Evolutionary conservation across 179 eudicot species (phyloP), one percentile per base, ranked within the genome.

Genomic region (Silene vulgaris): DNA sequence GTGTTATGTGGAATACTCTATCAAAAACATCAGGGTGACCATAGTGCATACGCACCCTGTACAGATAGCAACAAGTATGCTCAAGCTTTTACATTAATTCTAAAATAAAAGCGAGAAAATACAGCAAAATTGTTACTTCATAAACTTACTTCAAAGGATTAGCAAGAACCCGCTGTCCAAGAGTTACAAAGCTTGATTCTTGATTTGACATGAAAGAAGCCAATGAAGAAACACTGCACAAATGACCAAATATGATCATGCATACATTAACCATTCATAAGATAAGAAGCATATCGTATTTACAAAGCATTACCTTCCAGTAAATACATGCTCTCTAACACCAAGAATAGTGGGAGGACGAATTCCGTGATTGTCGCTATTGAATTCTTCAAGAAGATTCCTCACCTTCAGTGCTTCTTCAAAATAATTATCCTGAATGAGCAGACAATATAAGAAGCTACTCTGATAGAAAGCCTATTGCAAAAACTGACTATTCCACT

Each of bases 11-110:
- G 84, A 96, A 96, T 76, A 96, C 90, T 86, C 99, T 84, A 82
- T 96, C 99, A 82, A 96, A 96, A 71, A 96, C 96, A 88, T 96
- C 99, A 3, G 99, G 99, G 85, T 96, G 99, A 57, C 99, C 99
- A 88, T 96, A 96, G 83, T 96, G 99, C 99, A 96, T 93, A 61
- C 99, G 98, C 28, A 93, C 96, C 92, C 99, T 96, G 85, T 56
- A 72, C 16, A 74, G 2, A 78, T 23, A 63, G 40, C 40, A 35
- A 52, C 65, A 8, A 19, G 54, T 59, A 52, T 67, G 43, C 54
- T 30, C 7, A 16, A 26, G 45, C 8, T 28, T 45, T 48, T 40
- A 37, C 40, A 8, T 35, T 8, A 57, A 32, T 37, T 17, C 21
- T 56, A 64, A 30, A 11, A 54, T 26, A 45, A 54, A 70, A 17